Percentiles rank a stretch among this genome's conserved stretches.
Conservation (phyloP, 2,329 filamentous ascomycete species). For the Claviceps pusilla region DNA sequence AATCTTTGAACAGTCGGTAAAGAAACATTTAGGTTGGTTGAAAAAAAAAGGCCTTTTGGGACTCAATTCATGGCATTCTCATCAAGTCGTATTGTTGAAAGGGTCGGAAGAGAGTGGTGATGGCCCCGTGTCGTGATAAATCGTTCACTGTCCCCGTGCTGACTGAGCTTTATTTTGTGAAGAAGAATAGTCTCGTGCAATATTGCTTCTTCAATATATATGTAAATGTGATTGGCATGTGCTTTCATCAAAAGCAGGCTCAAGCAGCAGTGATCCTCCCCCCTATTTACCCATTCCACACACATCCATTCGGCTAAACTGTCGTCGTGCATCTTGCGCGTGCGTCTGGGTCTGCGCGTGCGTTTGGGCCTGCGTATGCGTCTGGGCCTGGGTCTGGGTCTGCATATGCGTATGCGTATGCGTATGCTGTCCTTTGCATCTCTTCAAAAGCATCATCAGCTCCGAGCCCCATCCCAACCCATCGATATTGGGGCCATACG, state of each 20-base stretch:
- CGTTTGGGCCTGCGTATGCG: neutral
- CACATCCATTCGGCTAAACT: neutral
- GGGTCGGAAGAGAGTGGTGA: neutral
- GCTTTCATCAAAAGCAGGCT: neutral
- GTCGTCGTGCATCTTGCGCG: neutral
- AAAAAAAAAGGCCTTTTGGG: neutral
- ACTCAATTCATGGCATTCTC: neutral
- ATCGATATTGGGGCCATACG: neutral
- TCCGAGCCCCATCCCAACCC: neutral
- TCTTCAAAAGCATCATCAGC: neutral
- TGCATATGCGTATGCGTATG: neutral
- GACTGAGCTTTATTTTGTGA: neutral
- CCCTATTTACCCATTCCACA: neutral
- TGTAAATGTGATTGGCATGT: neutral
- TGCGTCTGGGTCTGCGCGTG: neutral
- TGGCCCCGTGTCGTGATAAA: neutral
- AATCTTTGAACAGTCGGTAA: constrained; percentile 4
- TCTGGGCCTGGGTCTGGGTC: neutral
- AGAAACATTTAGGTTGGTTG: constrained; percentile 2
- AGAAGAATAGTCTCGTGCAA: neutral
- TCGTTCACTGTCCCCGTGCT: neutral
- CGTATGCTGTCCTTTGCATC: neutral
- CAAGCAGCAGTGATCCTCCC: neutral
- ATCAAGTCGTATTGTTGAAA: neutral
- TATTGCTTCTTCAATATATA: neutral